A percentile compares a stretch with the other conserved stretches of the same genome.
Conservation (phyloP, 495 filamentous ascomycete genomes). For the Haplographium delicatum region DNA sequence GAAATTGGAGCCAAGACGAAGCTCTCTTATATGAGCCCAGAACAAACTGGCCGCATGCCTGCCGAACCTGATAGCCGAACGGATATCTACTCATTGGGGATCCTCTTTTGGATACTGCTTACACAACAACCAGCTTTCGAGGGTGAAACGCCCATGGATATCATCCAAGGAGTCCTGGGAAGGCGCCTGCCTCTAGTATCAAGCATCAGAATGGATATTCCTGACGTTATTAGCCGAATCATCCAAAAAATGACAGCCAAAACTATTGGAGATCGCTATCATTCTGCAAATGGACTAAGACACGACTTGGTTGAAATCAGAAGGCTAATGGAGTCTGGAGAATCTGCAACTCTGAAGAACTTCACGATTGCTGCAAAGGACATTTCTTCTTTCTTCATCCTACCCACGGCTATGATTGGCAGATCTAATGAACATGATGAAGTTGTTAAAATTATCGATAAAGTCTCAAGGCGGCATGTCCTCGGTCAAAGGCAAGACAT, state of each 20-base stretch:
- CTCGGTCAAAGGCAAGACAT: constrained; percentile 39
- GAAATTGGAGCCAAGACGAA: constrained; percentile 80
- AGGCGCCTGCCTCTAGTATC: constrained; percentile 70
- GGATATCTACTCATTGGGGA: constrained; percentile 83
- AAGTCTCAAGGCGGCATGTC: constrained; percentile 56
- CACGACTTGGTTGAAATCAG: constrained; percentile 67
- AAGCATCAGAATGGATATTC: constrained; percentile 68
- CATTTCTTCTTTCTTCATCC: constrained; percentile 79
- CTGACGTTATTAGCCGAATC: constrained; percentile 71
- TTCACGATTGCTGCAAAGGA: constrained; percentile 72
- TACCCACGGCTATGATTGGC: constrained; percentile 75
- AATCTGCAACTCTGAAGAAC: constrained; percentile 58
- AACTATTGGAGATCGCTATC: constrained; percentile 75
- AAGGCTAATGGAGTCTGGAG: constrained; percentile 67
- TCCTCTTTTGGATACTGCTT: constrained; percentile 82
- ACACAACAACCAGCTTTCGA: constrained; percentile 72
- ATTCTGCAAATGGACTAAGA: constrained; percentile 75
- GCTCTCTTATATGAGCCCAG: constrained; percentile 80
- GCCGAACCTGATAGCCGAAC: constrained; percentile 85
- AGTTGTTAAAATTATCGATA: constrained; percentile 68
- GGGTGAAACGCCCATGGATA: constrained; percentile 72
- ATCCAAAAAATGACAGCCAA: constrained; percentile 90
- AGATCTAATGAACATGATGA: constrained; percentile 63
- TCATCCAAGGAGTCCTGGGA: constrained; percentile 79
- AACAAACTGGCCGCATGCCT: constrained; percentile 86